Base-by-base conservation (phyloP, 306 rosid genomes). In the Hippophae gyantsensis region DNA sequence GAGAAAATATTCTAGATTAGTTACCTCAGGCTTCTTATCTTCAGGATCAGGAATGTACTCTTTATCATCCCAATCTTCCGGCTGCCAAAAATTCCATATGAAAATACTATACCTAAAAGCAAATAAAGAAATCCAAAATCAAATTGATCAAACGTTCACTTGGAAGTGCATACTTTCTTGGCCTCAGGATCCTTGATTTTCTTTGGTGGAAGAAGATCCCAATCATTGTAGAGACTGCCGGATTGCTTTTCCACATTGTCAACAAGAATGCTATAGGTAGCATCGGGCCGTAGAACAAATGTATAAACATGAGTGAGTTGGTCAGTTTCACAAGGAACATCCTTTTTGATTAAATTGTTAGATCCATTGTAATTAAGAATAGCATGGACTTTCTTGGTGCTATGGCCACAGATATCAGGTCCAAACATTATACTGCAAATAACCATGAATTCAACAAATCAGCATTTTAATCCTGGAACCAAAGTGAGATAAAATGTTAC, bases 21-120 rank as follows among this genome's bases (percentile, higher is more conserved):
- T 6, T 75, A 92, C 99, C 93, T 93, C 99, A 56, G 99, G 99
- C 78, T 93, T 93, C 79, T 68, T 86, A 55, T 93, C 99, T 72
- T 93, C 99, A 0, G 99, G 97, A 44, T 93, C 99, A 42, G 97
- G 89, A 74, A 93, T 93, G 66, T 63, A 84, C 73, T 93, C 99
- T 63, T 84, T 88, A 70, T 93, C 99, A 56, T 93, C 99, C 99
- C 99, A 93, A 70, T 93, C 97, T 83, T 88, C 99, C 10, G 99
- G 99, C 99, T 93, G 88, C 26, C 58, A 58, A 56, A 14, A 73
- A 48, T 48, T 70, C 49, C 25, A 10, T 27, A 60, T 53, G 66
- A 60, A 69, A 42, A 47, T n/a, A 55, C 32, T 9, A 65, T 56
- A 18, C 68, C 59, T 56, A 55, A 66, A 54, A 74, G 50, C 32